Evolutionary conservation across 2,329 filamentous ascomycete genomes (phyloP).

Genomic region (Dactylellina drechsleri): DNA sequence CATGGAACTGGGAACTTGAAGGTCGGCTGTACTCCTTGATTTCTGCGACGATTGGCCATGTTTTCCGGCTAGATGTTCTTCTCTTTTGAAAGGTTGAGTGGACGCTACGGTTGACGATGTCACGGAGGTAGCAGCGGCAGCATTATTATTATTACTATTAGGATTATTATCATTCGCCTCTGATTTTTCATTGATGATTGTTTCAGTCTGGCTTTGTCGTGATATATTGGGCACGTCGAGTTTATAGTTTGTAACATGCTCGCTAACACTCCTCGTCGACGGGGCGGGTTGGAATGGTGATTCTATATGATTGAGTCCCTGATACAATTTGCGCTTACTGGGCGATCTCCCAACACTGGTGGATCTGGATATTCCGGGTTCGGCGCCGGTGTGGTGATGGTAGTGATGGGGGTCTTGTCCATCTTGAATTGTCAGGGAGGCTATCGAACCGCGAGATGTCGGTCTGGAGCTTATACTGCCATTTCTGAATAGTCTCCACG

Average conservation of each 20-base stretch:
- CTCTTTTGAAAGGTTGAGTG: conserved; percentile 57
- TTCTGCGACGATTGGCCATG: conserved; percentile 59
- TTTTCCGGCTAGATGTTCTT: conserved; percentile 59
- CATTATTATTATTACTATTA: neutral
- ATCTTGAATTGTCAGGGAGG: conserved; percentile 66
- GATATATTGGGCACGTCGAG: conserved; percentile 55
- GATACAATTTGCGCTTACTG: conserved; percentile 70
- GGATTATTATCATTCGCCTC: conserved; percentile 54
- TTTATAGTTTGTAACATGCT: conserved; percentile 53
- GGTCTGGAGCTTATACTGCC: conserved; percentile 65
- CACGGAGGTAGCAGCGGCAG: too few relatives aligned
- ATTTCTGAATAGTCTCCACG: conserved; percentile 69
- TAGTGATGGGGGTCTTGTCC: conserved; percentile 43
- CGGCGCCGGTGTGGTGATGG: conserved; percentile 49
- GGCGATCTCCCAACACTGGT: conserved; percentile 65
- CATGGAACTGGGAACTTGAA: conserved; percentile 82
- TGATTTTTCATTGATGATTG: conserved; percentile 29
- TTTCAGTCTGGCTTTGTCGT: conserved; percentile 43
- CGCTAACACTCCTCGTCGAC: conserved; percentile 53
- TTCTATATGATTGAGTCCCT: conserved; percentile 63
- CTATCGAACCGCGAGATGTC: conserved; percentile 63
- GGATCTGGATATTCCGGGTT: conserved; percentile 65
- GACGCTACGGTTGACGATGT: conserved; percentile 21
- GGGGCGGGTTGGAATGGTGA: conserved; percentile 50
- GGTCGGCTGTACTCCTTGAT: conserved; percentile 59